These are phyloP conservation scores for Pythium phragmiticola DNA, from an alignment of 352 stramenopile genomes.

Conservation along the genomic window DNA sequence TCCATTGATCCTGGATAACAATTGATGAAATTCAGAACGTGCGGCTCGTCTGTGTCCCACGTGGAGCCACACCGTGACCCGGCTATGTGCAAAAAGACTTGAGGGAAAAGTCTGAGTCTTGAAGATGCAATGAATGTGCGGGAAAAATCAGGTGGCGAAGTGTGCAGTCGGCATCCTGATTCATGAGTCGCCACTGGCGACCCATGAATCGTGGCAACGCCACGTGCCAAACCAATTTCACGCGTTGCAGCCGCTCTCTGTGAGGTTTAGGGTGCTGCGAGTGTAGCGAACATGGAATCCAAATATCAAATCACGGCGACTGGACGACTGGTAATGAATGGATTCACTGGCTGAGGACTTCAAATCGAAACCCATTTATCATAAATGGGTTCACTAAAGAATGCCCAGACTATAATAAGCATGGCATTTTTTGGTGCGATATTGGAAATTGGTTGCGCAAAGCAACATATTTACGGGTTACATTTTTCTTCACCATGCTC, in stretches of 20 bases:
- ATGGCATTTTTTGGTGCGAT: too few species aligned
- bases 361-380: too few species aligned
- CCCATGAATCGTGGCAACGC: too few species aligned
- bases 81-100: not conserved
- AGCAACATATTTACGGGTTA: too few species aligned
- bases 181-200: conserved; percentile 6
- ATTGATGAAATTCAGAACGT: not conserved
- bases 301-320: conserved; percentile 1
- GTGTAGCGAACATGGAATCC: not conserved
- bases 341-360: too few species aligned
- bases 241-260: not conserved
- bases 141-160: conserved; percentile 24
- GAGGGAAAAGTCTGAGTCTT: conserved; percentile 2
- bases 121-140: conserved; percentile 18
- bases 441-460: too few species aligned
- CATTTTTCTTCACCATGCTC: too few species aligned
- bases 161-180: conserved; percentile 15
- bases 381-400: too few species aligned
- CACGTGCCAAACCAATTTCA: conserved; percentile 5
- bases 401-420: too few species aligned
- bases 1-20: not conserved
- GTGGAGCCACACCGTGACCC: not conserved
- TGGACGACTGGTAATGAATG: not conserved
- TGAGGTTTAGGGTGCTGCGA: not conserved
- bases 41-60: not conserved